Conservation (phyloP, 2,329 filamentous ascomycete genomes). For the Diplodia sapinea region DNA sequence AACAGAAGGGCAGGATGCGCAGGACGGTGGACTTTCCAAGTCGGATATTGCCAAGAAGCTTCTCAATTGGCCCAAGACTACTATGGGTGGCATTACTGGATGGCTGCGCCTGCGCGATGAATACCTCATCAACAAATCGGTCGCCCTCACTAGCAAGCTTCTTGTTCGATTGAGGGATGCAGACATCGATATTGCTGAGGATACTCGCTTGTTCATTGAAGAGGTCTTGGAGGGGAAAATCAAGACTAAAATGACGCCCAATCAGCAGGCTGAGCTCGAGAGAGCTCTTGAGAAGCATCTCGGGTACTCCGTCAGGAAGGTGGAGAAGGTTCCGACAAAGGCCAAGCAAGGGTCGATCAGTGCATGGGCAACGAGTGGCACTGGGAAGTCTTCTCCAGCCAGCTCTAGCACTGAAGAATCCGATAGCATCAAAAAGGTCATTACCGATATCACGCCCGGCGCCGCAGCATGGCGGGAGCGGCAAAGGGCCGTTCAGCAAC, state of each 20-base stretch:
- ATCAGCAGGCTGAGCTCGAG: slow-evolving; percentile 83
- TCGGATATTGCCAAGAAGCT: slow-evolving; percentile 58
- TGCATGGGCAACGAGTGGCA: slow-evolving; percentile 32
- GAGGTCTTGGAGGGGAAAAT: slow-evolving; percentile 69
- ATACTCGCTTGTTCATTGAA: slow-evolving; percentile 66
- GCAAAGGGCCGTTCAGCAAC: slow-evolving; percentile 34
- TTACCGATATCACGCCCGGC: slow-evolving; percentile 50
- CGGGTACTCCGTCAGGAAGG: slow-evolving; percentile 46
- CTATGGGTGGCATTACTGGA: slow-evolving; percentile 74
- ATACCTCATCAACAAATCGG: slow-evolving; percentile 81
- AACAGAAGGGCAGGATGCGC: slow-evolving; percentile 44
- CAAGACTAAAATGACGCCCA: slow-evolving; percentile 78
- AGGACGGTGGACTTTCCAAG: slow-evolving; percentile 38
- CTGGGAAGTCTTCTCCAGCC: slow-evolving; percentile 7
- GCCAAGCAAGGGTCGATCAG: slow-evolving; percentile 35
- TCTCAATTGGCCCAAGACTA: slow-evolving; percentile 67
- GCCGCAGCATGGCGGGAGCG: slow-evolving; percentile 38
- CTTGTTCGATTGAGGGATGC: slow-evolving; percentile 80
- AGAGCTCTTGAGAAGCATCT: slow-evolving; percentile 62
- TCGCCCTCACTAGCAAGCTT: slow-evolving; percentile 83
- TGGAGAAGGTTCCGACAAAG: slow-evolving; percentile 40
- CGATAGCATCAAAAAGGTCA: slow-evolving; percentile 53
- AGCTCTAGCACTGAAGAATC: slow-evolving; percentile 24
- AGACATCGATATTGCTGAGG: slow-evolving; percentile 70
- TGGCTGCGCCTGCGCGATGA: slow-evolving; percentile 90